Evolutionary conservation across 495 filamentous ascomycete species (phyloP).

Genomic region (Halenospora varia): DNA sequence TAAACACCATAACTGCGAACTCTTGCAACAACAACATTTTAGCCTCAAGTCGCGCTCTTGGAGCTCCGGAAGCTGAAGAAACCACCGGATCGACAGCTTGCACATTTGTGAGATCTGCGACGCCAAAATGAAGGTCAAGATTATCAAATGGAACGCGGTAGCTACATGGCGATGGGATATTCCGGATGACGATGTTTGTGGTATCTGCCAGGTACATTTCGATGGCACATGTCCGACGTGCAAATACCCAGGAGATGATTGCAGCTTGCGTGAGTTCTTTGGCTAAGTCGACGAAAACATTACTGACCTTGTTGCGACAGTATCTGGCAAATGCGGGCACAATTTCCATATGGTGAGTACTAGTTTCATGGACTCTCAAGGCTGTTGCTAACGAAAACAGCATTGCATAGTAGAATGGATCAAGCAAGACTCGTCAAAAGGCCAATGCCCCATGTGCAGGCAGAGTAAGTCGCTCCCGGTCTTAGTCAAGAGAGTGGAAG

Average conservation of each 20-base stretch:
- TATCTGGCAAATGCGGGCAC: constrained; percentile 93
- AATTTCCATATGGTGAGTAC: constrained; percentile 88
- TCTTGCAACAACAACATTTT: neutral
- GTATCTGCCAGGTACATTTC: constrained; percentile 97
- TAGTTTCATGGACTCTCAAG: neutral
- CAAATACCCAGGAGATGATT: constrained; percentile 97
- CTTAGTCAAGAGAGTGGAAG: neutral
- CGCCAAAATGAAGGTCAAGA: constrained; percentile 80
- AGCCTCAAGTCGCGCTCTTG: neutral
- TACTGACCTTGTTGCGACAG: constrained; percentile 38
- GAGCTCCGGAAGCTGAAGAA: neutral
- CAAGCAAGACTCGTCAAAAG: constrained; percentile 87
- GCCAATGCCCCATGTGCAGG: constrained; percentile 95
- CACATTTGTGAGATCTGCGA: neutral
- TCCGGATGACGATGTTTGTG: constrained; percentile 95
- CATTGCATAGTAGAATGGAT: constrained; percentile 97
- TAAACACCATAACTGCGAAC: neutral
- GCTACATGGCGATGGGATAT: constrained; percentile 98
- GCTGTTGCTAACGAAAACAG: constrained; percentile 37
- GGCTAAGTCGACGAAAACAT: neutral
- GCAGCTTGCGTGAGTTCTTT: constrained; percentile 68
- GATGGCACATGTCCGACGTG: constrained; percentile 96
- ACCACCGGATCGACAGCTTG: neutral
- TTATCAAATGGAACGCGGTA: constrained; percentile 88
- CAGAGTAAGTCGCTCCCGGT: constrained; percentile 60